These are phyloP conservation scores for Coemansia guatemalensis DNA, from an alignment of 192 early-diverging fungal species.

Conservation along the genomic window DNA sequence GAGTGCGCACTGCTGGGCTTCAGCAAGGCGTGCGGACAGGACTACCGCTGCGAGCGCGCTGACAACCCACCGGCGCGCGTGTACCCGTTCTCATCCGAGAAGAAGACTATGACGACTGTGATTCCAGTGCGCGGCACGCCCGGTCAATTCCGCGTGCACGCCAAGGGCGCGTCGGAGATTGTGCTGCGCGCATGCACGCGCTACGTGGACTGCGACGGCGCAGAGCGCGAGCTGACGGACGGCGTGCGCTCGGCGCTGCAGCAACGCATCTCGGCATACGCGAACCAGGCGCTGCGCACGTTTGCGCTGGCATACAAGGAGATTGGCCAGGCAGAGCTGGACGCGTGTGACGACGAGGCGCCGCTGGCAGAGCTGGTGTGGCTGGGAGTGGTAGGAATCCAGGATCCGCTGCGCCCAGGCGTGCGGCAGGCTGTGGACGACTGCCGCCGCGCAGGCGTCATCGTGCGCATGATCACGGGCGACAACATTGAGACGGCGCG, in stretches of 20 bases:
- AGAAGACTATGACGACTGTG: constrained; percentile 87
- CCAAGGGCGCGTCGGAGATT: constrained; percentile 83
- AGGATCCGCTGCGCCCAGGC: constrained; percentile 82
- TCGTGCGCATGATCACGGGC: constrained; percentile 87
- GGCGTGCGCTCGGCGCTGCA: constrained; percentile 46
- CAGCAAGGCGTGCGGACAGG: constrained; percentile 61
- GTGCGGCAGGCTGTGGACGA: constrained; percentile 74
- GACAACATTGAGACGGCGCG: constrained; percentile 86
- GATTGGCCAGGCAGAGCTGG: constrained; percentile 45
- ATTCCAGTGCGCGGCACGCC: constrained; percentile 40
- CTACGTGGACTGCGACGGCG: constrained; percentile 59
- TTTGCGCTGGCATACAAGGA: constrained; percentile 70
- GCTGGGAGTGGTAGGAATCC: constrained; percentile 80
- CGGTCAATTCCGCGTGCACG: constrained; percentile 55
- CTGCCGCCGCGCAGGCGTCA: constrained; percentile 82
- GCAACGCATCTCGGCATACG: constrained; percentile 59
- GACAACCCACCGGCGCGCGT: constrained; percentile 61
- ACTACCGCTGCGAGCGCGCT: constrained; percentile 59
- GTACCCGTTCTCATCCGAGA: constrained; percentile 85
- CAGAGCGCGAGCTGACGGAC: constrained; percentile 50
- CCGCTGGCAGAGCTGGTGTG: constrained; percentile 58
- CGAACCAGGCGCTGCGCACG: constrained; percentile 71
- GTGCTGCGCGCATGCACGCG: constrained; percentile 64
- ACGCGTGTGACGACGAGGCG: constrained; percentile 56
- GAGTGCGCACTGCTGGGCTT: constrained; percentile 76